Percentiles rank a stretch among this genome's conserved stretches.
Conservation (phyloP, 495 filamentous ascomycete genomes). For the Choiromyces venosus region DNA sequence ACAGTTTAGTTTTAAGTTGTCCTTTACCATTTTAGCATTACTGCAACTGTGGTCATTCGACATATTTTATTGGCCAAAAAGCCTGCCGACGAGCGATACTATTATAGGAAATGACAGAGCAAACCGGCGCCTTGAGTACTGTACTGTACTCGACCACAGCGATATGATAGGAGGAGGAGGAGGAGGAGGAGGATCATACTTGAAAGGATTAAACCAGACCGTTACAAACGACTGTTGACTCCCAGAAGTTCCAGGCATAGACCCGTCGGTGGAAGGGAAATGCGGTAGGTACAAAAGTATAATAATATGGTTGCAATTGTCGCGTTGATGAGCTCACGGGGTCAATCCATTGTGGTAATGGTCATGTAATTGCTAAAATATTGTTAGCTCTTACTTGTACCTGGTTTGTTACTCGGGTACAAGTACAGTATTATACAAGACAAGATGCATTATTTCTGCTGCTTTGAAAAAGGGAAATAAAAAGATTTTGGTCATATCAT, state of each 20-base stretch:
- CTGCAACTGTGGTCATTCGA: no score
- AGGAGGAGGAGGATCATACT: no score
- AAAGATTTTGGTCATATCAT: background rate
- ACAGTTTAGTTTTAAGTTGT: no score
- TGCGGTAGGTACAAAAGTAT: background rate
- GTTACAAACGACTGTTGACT: background rate
- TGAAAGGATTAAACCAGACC: background rate
- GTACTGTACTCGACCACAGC: background rate
- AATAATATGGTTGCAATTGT: background rate
- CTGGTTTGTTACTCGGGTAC: background rate
- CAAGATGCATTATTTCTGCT: background rate
- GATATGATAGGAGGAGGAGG: background rate
- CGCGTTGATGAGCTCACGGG: background rate
- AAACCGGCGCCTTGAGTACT: no score
- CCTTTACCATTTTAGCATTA: no score
- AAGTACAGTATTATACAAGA: background rate
- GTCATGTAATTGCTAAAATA: background rate
- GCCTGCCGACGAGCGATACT: no score
- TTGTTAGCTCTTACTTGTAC: background rate
- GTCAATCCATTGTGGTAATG: background rate
- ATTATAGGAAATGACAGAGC: no score
- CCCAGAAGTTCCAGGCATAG: background rate
- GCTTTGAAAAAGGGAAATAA: background rate
- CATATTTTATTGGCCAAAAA: no score
- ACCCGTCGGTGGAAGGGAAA: background rate